Evolutionary conservation across 78 protist species (phyloP).

Genomic region (Fonticula alba): DNA sequence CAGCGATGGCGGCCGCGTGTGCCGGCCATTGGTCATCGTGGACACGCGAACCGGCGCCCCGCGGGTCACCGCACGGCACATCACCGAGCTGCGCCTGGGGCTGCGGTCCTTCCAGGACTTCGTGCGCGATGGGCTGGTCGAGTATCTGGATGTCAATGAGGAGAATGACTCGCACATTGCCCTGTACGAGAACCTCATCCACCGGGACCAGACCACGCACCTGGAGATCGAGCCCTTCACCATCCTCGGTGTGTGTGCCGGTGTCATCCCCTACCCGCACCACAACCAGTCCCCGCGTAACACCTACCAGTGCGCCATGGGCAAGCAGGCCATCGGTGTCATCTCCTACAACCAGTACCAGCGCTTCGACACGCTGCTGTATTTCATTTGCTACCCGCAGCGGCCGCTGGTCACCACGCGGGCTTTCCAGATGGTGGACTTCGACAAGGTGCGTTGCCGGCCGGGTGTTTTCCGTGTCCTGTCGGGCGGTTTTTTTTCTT

Average conservation of each 20-base stretch:
- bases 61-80: not conserved
- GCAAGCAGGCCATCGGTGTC: constrained; percentile 98
- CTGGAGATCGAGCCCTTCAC: constrained; percentile 96
- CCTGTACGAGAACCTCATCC: constrained; percentile 27
- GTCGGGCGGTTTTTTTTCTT: not conserved
- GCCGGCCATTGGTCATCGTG: constrained; percentile 32
- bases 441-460: constrained; percentile 30
- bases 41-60: not conserved
- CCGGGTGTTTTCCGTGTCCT: not conserved
- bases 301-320: constrained; percentile 80
- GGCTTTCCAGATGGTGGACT: constrained; percentile 65
- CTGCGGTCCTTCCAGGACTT: constrained; percentile 41
- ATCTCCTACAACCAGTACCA: constrained; percentile 87
- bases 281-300: constrained; percentile 99
- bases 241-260: constrained; percentile 86
- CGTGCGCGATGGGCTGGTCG: constrained; percentile 54
- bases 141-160: constrained; percentile 92
- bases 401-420: constrained; percentile 78
- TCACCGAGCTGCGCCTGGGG: constrained; percentile 17
- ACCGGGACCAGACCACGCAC: constrained; percentile 72
- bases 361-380: constrained; percentile 90
- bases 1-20: constrained; percentile 95
- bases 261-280: constrained; percentile 91
- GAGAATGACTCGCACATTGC: constrained; percentile 70
- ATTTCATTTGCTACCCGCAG: constrained; percentile 80